phyloP scores from a whole-genome alignment of 2,329 filamentous ascomycete species.

The Colletotrichum sp. region DNA sequence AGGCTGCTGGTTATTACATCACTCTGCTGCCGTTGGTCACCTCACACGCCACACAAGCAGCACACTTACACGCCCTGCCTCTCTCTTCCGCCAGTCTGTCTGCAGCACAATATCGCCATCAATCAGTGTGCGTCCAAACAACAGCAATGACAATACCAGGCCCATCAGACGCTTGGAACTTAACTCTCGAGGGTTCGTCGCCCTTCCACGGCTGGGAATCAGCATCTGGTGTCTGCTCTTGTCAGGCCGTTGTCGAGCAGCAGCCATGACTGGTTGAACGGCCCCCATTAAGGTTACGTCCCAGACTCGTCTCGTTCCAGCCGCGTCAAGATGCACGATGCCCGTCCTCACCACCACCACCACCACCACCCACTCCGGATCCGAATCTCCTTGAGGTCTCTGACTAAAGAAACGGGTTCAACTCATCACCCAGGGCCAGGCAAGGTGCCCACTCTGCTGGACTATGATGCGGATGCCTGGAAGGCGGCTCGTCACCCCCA shows the following conservation, averaged over 20 bases:
- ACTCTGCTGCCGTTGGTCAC: neutral
- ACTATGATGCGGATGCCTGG: neutral
- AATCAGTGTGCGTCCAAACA: neutral
- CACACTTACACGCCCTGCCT: neutral
- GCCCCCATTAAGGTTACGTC: conserved; percentile 15
- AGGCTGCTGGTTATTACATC: conserved; percentile 8
- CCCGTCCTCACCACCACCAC: neutral
- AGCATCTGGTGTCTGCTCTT: neutral
- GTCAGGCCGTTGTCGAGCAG: neutral
- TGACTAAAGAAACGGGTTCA: neutral
- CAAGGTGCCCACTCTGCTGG: neutral
- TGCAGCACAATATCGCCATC: neutral
- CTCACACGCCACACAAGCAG: neutral
- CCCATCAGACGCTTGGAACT: neutral
- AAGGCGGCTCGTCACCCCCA: neutral
- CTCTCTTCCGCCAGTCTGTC: neutral
- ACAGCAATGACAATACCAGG: neutral
- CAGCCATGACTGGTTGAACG: conserved; percentile 1
- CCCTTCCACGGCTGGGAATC: neutral
- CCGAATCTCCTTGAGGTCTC: neutral
- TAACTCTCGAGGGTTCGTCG: neutral
- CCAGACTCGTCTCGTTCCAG: conserved; percentile 22
- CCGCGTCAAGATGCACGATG: conserved; percentile 8
- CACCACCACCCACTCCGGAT: neutral
- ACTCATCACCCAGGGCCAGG: neutral